phyloP scores from a whole-genome alignment of 192 early-diverging fungal genomes.

The Lobulomyces angularis region DNA sequence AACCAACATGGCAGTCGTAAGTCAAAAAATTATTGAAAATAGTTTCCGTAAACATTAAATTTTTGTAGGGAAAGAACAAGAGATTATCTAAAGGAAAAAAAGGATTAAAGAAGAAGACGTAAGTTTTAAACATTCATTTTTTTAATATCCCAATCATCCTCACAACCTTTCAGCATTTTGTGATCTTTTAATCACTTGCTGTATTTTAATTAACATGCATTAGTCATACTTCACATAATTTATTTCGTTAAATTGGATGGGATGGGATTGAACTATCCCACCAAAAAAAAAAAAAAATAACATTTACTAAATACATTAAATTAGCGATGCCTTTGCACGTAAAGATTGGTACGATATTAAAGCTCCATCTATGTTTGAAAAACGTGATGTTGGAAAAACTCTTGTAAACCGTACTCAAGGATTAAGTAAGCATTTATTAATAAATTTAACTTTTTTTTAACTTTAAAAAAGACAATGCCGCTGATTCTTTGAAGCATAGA shows the following conservation, averaged over 20 bases:
- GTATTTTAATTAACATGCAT: background rate
- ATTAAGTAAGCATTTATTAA: constrained; percentile 59
- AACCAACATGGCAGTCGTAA: too few species aligned
- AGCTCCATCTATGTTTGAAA: constrained; percentile 91
- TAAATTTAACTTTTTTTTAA: constrained; percentile 13
- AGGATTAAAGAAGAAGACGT: constrained; percentile 97
- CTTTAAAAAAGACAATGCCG: constrained; percentile 64
- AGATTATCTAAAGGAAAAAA: constrained; percentile 97
- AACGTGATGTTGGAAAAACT: constrained; percentile 94
- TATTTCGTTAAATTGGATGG: constrained; percentile 11
- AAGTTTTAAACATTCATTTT: constrained; percentile 24
- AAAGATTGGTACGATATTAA: constrained; percentile 99
- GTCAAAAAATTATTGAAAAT: too few species aligned
- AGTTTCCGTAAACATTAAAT: too few species aligned
- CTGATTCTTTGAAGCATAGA: constrained; percentile 92
- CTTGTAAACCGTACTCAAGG: constrained; percentile 99
- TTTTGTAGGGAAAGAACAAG: too few species aligned
- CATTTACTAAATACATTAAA: constrained; percentile 18
- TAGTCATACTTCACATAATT: background rate
- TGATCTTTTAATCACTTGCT: constrained; percentile 3
- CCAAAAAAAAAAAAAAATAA: constrained; percentile 5
- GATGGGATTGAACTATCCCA: constrained; percentile 6
- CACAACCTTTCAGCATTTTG: background rate
- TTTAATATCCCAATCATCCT: background rate
- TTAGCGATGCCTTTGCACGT: constrained; percentile 97